Evolutionary conservation across 2,329 filamentous ascomycete genomes (phyloP).

Genomic region (Trichothecium roseum): DNA sequence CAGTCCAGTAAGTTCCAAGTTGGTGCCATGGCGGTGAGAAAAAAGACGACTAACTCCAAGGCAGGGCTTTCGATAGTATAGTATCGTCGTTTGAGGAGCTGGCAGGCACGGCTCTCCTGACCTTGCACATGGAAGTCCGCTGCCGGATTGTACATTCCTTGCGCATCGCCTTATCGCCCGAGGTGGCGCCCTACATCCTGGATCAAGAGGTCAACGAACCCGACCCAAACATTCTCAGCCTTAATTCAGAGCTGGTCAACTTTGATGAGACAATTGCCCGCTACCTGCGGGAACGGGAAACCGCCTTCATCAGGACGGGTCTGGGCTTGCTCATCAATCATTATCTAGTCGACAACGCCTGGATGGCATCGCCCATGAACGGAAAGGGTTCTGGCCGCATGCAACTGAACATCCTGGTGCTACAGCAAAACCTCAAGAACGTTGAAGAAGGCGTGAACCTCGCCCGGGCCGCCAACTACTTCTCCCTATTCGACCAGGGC

Average conservation of each 20-base stretch:
- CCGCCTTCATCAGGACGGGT: slow-evolving; percentile 65
- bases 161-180: slow-evolving; percentile 48
- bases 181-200: slow-evolving; percentile 49
- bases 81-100: slow-evolving; percentile 75
- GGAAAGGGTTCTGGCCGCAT: slow-evolving; percentile 72
- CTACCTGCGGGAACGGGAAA: slow-evolving; percentile 62
- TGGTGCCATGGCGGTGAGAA: background rate
- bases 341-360: slow-evolving; percentile 64
- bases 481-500: slow-evolving; percentile 55
- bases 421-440: slow-evolving; percentile 95
- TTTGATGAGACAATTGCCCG: slow-evolving; percentile 75
- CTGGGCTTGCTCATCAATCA: slow-evolving; percentile 69
- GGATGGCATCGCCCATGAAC: slow-evolving; percentile 74
- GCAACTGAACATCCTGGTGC: slow-evolving; percentile 85
- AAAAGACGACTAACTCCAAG: background rate
- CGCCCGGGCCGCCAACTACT: slow-evolving; percentile 55
- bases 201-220: slow-evolving; percentile 68
- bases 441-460: slow-evolving; percentile 64
- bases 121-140: slow-evolving; percentile 79
- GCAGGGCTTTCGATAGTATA: slow-evolving; percentile 75
- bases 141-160: slow-evolving; percentile 79
- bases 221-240: slow-evolving; percentile 66
- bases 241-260: slow-evolving; percentile 75
- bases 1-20: slow-evolving; percentile 53
- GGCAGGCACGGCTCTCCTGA: slow-evolving; percentile 67